Evolutionary conservation across 352 stramenopile genomes (phyloP), one percentile per base, ranked within the genome.

Genomic region (Pythium chondricola): DNA sequence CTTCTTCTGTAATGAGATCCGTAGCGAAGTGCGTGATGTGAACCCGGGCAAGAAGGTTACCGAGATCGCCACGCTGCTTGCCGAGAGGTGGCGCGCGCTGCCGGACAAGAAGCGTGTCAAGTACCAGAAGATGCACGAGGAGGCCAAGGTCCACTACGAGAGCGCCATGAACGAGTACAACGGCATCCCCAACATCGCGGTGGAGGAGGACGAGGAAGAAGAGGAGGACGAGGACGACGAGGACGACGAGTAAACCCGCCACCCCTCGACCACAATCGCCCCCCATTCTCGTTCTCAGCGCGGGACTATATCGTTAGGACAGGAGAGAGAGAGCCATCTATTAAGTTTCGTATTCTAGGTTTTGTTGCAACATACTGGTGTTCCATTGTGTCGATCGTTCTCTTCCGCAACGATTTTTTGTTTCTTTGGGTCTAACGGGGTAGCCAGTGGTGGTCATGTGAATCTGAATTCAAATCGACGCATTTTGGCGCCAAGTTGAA

Each of bases 41-140:
- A 97, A 98, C 74, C 93, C 93, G 25, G 86, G 83, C 70, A 96
- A 96, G 74, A 95, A 89, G 48, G 96, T 98, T 58, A 96, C 85
- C 54, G 93, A 97, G 60, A 85, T 98, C 57, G 86, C 80, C 4
- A 78, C 70, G 49, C 61, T 92, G 38, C 64, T 94, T 18, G 79
- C 79, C 8, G 80, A 87, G 60, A 74, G 71, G 65, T 95, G 83
- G 91, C 83, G 92, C 27, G 76, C 75, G 38, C 79, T 97, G 52
- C 85, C 92, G 2, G 86, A 96, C 52, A 83, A 95, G 63, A 96
- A 97, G 71, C 95, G 95, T 60, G 66, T 70, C 52, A 88, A 87
- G 65, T 95, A 88, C 69, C 71, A 95, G 52, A 87, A 92, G 63
- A 76, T 85, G 81, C 70, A 93, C 64, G 74, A 86, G 37, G 79